Percentiles rank a stretch among this genome's conserved stretches.
These are phyloP conservation scores for Ilyonectria mors-panacis DNA, from an alignment of 2,329 filamentous ascomycete genomes.

Conservation along the genomic window DNA sequence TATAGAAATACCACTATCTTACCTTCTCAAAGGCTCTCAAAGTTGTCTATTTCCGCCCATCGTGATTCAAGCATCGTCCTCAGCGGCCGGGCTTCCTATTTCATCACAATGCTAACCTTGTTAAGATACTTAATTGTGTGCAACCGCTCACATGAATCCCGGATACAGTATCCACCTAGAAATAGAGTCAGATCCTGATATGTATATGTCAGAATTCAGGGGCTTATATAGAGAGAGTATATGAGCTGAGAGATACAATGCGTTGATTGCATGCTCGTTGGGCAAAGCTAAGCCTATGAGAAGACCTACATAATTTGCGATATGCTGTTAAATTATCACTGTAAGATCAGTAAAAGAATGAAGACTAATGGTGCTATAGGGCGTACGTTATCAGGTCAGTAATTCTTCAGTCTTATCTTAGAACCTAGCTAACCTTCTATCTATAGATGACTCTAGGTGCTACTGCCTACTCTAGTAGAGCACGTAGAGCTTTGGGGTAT, in stretches of 20 bases:
- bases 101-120: conserved; percentile 17
- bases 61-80: conserved; percentile 17
- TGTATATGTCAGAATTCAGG: no score
- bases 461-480: no score
- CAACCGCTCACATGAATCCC: conserved; percentile 12
- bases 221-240: conserved; percentile 41
- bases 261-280: conserved; percentile 38
- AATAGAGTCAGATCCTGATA: not conserved
- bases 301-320: conserved; percentile 27
- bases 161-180: conserved; percentile 27
- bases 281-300: conserved; percentile 41
- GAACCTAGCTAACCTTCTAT: no score
- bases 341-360: not conserved
- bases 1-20: no score
- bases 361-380: not conserved
- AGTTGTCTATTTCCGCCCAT: conserved; percentile 24
- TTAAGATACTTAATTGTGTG: conserved; percentile 22
- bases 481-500: no score
- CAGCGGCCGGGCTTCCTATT: conserved; percentile 17
- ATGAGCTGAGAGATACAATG: conserved; percentile 41
- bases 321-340: conserved; percentile 7
- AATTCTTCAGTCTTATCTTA: no score
- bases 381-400: no score
- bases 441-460: no score
- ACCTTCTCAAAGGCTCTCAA: conserved; percentile 19